Percentiles rank a stretch among this genome's conserved stretches.
These are phyloP conservation scores for Cryptococcus wingfieldii DNA, from an alignment of 1,284 basidiomycete species.

Conservation along the genomic window DNA sequence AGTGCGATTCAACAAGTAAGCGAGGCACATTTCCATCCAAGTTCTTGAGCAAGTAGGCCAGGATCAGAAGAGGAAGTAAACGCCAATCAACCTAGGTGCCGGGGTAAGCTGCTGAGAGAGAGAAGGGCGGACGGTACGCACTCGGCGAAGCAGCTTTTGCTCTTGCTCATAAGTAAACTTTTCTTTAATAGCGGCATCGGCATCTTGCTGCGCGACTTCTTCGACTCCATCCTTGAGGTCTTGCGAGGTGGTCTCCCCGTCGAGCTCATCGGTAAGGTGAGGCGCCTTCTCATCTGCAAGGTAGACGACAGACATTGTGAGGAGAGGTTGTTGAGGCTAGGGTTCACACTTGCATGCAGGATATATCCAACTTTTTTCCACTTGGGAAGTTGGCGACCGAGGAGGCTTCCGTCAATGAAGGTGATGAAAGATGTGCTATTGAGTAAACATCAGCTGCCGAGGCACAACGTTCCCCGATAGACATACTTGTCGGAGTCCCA, in stretches of 20 bases:
- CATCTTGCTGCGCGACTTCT: neutral
- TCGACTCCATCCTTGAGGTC: neutral
- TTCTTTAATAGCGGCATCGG: neutral
- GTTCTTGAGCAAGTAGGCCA: constrained; percentile 14
- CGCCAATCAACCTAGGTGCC: constrained; percentile 7
- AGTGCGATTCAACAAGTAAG: neutral
- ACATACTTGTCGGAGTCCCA: no score
- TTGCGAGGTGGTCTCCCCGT: neutral
- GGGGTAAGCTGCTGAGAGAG: neutral
- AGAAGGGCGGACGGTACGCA: neutral
- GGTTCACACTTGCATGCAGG: neutral
- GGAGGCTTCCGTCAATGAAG: no score
- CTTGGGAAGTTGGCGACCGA: no score
- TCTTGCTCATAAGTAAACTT: constrained; percentile 2
- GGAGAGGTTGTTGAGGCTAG: neutral
- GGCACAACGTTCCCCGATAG: no score
- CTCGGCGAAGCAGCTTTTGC: constrained; percentile 5
- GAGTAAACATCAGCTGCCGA: neutral
- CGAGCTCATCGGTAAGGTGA: neutral
- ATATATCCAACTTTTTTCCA: no score
- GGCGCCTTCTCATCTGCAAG: neutral
- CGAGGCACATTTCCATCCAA: neutral
- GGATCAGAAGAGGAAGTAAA: constrained; percentile 16
- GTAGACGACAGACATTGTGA: neutral
- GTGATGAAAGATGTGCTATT: neutral